Conservation (phyloP, 345 rosid species). For the Linum usitatissimum region DNA sequence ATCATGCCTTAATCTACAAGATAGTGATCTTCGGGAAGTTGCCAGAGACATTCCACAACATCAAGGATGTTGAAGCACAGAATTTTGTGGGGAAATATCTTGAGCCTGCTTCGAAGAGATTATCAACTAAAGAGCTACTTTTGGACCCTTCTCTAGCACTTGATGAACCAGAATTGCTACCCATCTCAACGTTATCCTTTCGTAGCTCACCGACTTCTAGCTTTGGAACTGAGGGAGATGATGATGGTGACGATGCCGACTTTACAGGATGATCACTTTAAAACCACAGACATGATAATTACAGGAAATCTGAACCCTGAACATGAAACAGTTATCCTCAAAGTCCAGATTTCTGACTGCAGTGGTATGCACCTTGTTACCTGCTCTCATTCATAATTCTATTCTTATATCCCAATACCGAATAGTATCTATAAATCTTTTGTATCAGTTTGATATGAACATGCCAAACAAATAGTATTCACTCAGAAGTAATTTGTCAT, state of each 20-base stretch:
- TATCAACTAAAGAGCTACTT: slow-evolving; percentile 64
- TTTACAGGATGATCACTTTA: slow-evolving; percentile 25
- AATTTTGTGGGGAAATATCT: slow-evolving; percentile 71
- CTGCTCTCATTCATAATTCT: too few relatives aligned
- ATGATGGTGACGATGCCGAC: slow-evolving; percentile 20
- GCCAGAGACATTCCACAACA: slow-evolving; percentile 66
- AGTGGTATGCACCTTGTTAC: slow-evolving; percentile 34
- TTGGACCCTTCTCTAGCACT: slow-evolving; percentile 53
- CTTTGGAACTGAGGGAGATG: slow-evolving; percentile 19
- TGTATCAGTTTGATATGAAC: too few relatives aligned
- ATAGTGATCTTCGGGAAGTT: slow-evolving; percentile 49
- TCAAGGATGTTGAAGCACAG: slow-evolving; percentile 53
- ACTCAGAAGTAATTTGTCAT: too few relatives aligned
- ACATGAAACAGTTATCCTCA: slow-evolving; percentile 69
- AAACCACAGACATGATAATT: slow-evolving; percentile 58
- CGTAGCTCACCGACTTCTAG: slow-evolving; percentile 19
- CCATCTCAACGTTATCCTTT: slow-evolving; percentile 18
- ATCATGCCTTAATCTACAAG: slow-evolving; percentile 29
- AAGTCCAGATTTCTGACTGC: slow-evolving; percentile 66
- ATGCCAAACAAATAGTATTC: too few relatives aligned
- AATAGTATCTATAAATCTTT: too few relatives aligned
- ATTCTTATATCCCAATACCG: too few relatives aligned
- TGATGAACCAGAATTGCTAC: slow-evolving; percentile 26
- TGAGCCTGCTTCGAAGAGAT: slow-evolving; percentile 53
- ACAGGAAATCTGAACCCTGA: slow-evolving; percentile 67